Evolutionary conservation across 2,329 filamentous ascomycete genomes (phyloP), one percentile per base, ranked within the genome.

Genomic region (Xylariales sp.): DNA sequence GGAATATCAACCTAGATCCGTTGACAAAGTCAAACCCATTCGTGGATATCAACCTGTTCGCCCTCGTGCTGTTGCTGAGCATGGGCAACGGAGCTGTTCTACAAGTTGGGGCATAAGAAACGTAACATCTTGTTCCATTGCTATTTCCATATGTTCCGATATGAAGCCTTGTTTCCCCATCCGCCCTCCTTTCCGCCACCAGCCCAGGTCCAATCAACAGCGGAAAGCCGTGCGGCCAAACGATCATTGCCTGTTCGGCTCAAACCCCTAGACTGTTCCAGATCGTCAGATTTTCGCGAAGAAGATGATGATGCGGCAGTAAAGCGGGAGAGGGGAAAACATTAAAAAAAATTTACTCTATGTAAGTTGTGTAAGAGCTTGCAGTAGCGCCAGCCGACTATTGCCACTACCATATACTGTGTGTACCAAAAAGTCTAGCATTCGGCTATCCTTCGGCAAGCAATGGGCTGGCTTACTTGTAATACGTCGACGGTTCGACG

Each of bases 181-280:
- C 9, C 9, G 32, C 50, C 12, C 9, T 32, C 39, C 12, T 23
- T 23, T 2, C 23, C 50, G 12, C 32, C 9, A 16, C 50, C 30
- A 39, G 10, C n/a, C 30, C 39, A 18, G n/a, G 23, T 34, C 48
- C 28, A 32, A 32, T 3, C 30, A 41, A 45, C 16, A 34, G 16
- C 14, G 9, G 28, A 48, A 57, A 57, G 28, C 53, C 48, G 41
- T 28, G 39, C 30, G 10, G 18, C 41, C 58, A 68, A 61, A 61
- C 59, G 64, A 67, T 69, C 67, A 57, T 52, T 69, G 30, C 67
- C 60, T 46, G 41, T 59, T 62, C 48, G 30, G 53, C 49, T 48
- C 43, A 43, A 39, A 43, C n/a, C 39, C 28, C 43, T 8, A 49
- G 30, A 62, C 53, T 45, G 63, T 60, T 69, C 60, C 45, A 67